A percentile compares a stretch with the other conserved stretches of the same genome.
phyloP scores from a whole-genome alignment of 768 basidiomycete genomes.

The button mushroom (Agaricus bisporus) region DNA sequence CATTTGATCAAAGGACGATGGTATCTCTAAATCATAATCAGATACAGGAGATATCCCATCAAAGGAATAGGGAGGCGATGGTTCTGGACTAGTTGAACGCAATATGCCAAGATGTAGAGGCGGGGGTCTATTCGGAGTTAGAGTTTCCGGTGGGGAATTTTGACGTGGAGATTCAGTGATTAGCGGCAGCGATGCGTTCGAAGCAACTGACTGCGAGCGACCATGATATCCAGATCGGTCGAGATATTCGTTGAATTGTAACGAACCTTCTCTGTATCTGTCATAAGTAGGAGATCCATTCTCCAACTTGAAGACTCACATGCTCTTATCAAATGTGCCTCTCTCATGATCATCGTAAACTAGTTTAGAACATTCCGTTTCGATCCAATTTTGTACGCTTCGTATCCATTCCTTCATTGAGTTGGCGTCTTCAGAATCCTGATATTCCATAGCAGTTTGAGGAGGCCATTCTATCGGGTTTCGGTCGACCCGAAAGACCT shows the following conservation, averaged over 20 bases:
- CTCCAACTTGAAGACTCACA: conserved; percentile 15
- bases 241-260: conserved; percentile 35
- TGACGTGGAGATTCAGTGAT: conserved; percentile 31
- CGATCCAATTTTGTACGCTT: conserved; percentile 72
- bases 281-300: background rate
- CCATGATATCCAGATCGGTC: conserved; percentile 43
- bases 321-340: conserved; percentile 37
- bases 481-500: conserved; percentile 79
- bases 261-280: conserved; percentile 26
- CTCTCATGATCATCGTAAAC: conserved; percentile 44
- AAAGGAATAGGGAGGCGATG: conserved; percentile 44
- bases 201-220: conserved; percentile 58
- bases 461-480: conserved; percentile 97
- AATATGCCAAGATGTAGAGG: conserved; percentile 43
- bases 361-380: conserved; percentile 34
- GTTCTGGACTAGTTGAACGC: conserved; percentile 30
- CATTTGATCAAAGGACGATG: conserved; percentile 3
- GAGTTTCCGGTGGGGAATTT: conserved; percentile 12
- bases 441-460: conserved; percentile 41
- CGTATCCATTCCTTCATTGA: conserved; percentile 69
- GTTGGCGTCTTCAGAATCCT: conserved; percentile 37
- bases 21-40: conserved; percentile 7
- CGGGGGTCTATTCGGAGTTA: conserved; percentile 30
- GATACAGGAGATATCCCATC: conserved; percentile 20
- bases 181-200: conserved; percentile 47